Base-by-base conservation (phyloP, 257 asterid species). In the Pogostemon cablin region DNA sequence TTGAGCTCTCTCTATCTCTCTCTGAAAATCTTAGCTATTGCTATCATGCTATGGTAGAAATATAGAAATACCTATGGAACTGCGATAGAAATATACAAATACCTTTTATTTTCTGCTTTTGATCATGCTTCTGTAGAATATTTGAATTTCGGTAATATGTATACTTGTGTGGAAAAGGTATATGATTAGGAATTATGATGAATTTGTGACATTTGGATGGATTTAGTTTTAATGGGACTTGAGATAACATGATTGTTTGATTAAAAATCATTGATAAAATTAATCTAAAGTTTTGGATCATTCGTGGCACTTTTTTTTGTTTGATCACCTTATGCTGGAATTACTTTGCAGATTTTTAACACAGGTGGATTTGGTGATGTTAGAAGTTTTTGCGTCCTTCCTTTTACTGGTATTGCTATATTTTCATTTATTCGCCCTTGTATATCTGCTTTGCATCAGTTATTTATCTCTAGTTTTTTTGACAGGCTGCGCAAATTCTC, bases 401-500 rank as follows among this genome's bases (percentile, higher is more conserved):
- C 83, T 52, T 50, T 74, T 9, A 81, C 86, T 73, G 96, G 97
- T 88, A 83, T 17, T 60, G 8, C 6, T 56, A 35, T 17, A 56
- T 32, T 25, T 37, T 44, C 37, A 11, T 56, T 44, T 34, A 38
- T 43, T 25, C 57, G 12, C 20, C 47, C 17, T 47, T 25, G 49
- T 72, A 3, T 39, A 52, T 72, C 37, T 37, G 11, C 32, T 25
- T 63, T 32, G 25, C 17, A 48, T 15, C 9, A 60, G 3, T 35
- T 44, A 17, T 7, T 65, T 54, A 49, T 63, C 59, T 20, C 55
- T 50, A 25, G 3, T 66, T 75, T 71, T 78, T 68, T 79, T 62
- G 68, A 38, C 85, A 92, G 98, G 96, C 41, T 73, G 71, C 69
- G 46, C 87, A 46, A 64, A 49, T 69, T 78, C 64, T 77, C 47